phyloP scores from a whole-genome alignment of 2,329 filamentous ascomycete species.

The Alternaria novae-zelandiae region DNA sequence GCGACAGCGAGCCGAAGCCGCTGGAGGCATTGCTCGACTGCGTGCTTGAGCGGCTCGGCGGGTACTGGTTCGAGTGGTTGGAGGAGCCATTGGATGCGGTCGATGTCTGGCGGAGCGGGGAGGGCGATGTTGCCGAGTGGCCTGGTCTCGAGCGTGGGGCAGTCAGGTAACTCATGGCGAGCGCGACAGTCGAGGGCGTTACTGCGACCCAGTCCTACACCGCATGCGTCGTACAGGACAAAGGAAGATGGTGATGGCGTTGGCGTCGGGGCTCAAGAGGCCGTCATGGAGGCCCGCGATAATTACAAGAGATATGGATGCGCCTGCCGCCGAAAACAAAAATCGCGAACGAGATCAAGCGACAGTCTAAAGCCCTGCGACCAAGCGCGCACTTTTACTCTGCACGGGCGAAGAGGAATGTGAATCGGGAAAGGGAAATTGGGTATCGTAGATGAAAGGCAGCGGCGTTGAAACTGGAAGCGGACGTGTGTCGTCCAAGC shows the following conservation, averaged over 20 bases:
- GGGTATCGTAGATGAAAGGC: constrained; percentile 26
- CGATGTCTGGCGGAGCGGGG: constrained; percentile 66
- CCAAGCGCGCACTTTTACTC: constrained; percentile 26
- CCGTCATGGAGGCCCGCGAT: constrained; percentile 39
- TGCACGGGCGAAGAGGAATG: constrained; percentile 40
- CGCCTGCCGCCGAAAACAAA: constrained; percentile 32
- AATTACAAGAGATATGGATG: constrained; percentile 26
- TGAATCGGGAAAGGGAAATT: constrained; percentile 14
- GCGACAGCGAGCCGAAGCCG: constrained; percentile 56
- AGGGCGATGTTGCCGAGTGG: constrained; percentile 51
- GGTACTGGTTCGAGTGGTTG: constrained; percentile 64
- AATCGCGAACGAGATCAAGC: constrained; percentile 15
- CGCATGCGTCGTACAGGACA: constrained; percentile 41
- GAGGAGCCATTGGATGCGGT: constrained; percentile 76
- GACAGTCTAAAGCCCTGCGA: constrained; percentile 27
- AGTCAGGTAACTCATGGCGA: constrained; percentile 48
- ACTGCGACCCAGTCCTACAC: constrained; percentile 16
- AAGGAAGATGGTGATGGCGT: constrained; percentile 10
- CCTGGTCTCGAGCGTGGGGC: constrained; percentile 49
- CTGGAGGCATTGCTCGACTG: constrained; percentile 76
- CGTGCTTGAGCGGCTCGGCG: constrained; percentile 70
- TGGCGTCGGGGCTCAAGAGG: constrained; percentile 26
- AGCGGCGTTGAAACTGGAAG: constrained; percentile 35
- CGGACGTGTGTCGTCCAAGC: constrained; percentile 26
- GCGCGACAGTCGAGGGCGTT: constrained; percentile 21